Conservation (phyloP, 2,329 filamentous ascomycete species). For the Colletotrichum phormii region DNA sequence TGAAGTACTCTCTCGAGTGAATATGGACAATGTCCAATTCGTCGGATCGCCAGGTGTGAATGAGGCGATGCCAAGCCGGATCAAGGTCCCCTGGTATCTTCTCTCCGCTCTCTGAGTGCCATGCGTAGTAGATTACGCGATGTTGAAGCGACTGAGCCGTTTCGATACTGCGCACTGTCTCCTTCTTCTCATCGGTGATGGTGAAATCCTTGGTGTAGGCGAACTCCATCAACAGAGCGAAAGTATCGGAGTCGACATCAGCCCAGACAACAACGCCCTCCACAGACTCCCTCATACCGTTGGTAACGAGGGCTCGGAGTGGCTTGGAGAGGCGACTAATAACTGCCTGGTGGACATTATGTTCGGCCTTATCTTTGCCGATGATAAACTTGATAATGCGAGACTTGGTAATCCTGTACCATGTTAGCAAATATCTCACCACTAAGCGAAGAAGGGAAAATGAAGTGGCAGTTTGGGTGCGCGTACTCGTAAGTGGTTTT, state of each 20-base stretch:
- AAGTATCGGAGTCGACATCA: background rate
- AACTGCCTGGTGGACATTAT: background rate
- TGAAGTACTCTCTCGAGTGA: too few relatives aligned
- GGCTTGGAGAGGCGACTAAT: background rate
- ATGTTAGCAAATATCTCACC: background rate
- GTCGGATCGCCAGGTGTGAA: background rate
- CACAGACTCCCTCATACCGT: background rate
- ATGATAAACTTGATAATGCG: background rate
- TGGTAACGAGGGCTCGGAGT: background rate
- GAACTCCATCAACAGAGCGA: background rate
- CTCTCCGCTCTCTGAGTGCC: too few relatives aligned
- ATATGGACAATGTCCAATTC: too few relatives aligned
- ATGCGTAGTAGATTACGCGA: background rate
- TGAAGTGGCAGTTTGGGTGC: too few relatives aligned
- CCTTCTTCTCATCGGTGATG: background rate
- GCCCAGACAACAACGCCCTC: background rate
- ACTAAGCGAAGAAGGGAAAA: rapidly evolving
- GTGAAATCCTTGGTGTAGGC: background rate
- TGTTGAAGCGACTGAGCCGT: background rate
- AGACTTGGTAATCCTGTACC: background rate
- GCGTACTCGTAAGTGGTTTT: background rate
- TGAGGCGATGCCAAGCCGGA: too few relatives aligned
- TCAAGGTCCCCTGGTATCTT: too few relatives aligned
- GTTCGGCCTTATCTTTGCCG: background rate
- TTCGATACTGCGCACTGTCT: background rate